These are phyloP conservation scores for Coemansia sp. DNA, from an alignment of 192 early-diverging fungal species.

Conservation along the genomic window DNA sequence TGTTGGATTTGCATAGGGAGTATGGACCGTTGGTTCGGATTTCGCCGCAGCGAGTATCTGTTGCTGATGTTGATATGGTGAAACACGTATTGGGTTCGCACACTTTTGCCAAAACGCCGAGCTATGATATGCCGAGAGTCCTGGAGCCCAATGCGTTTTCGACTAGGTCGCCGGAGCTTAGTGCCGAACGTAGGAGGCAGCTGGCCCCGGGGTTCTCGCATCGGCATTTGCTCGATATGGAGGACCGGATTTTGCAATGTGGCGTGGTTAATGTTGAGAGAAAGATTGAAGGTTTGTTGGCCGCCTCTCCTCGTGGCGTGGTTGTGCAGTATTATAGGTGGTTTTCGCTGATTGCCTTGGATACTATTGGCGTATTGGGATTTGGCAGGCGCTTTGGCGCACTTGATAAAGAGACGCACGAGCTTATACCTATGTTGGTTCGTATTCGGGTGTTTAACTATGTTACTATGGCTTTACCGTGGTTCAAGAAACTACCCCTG, in stretches of 20 bases:
- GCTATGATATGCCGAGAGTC: slow-evolving; percentile 30
- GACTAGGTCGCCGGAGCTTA: slow-evolving; percentile 32
- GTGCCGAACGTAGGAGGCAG: slow-evolving; percentile 27
- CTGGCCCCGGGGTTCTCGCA: slow-evolving; percentile 43
- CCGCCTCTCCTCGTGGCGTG: neutral
- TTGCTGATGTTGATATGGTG: slow-evolving; percentile 22
- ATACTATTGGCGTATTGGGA: slow-evolving; percentile 38
- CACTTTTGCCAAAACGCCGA: slow-evolving; percentile 23
- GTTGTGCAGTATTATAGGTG: slow-evolving; percentile 25
- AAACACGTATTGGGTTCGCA: slow-evolving; percentile 35
- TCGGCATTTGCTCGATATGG: slow-evolving; percentile 30
- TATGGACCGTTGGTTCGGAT: slow-evolving; percentile 40
- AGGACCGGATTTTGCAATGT: slow-evolving; percentile 16
- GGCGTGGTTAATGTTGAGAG: slow-evolving; percentile 11
- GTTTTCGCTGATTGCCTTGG: slow-evolving; percentile 38
- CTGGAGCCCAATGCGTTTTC: slow-evolving; percentile 43
- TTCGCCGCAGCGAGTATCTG: slow-evolving; percentile 42
- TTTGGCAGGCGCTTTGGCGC: slow-evolving; percentile 33
- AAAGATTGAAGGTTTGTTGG: slow-evolving; percentile 1
- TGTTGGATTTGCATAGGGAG: slow-evolving; percentile 16
- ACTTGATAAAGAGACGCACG: slow-evolving; percentile 17
- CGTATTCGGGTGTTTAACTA: slow-evolving; percentile 33
- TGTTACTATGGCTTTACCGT: slow-evolving; percentile 35
- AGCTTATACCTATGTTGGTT: slow-evolving; percentile 20
- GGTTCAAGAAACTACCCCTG: slow-evolving; percentile 28